Evolutionary conservation across 2,329 filamentous ascomycete species (phyloP).

Genomic region (Beauveria asiatica): DNA sequence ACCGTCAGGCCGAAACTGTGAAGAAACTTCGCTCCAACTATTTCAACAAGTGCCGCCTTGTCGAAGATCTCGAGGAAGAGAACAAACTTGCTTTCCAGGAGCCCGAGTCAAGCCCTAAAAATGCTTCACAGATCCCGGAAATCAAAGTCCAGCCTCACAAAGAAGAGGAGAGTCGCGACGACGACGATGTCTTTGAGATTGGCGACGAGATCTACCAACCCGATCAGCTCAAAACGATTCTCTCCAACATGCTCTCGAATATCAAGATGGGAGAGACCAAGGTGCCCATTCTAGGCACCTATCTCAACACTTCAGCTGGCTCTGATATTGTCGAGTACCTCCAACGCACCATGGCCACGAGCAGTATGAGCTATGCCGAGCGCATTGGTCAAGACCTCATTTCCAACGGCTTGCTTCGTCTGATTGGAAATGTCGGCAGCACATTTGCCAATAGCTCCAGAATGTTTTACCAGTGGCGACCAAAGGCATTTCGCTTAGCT

Average conservation of each 20-base stretch:
- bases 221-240: slow-evolving; percentile 84
- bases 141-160: slow-evolving; percentile 76
- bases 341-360: slow-evolving; percentile 76
- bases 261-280: slow-evolving; percentile 87
- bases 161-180: slow-evolving; percentile 55
- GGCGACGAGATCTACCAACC: slow-evolving; percentile 80
- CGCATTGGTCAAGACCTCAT: slow-evolving; percentile 91
- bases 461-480: slow-evolving; percentile 95
- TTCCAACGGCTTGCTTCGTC: slow-evolving; percentile 71
- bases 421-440: slow-evolving; percentile 90
- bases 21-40: slow-evolving; percentile 93
- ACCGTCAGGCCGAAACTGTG: slow-evolving; percentile 80
- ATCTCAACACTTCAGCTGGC: slow-evolving; percentile 84
- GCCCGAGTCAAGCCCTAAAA: slow-evolving; percentile 61
- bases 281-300: slow-evolving; percentile 89
- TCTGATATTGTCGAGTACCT: slow-evolving; percentile 94
- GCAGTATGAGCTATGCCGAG: slow-evolving; percentile 84
- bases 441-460: slow-evolving; percentile 96
- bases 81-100: slow-evolving; percentile 97
- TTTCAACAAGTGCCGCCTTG: slow-evolving; percentile 95
- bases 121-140: slow-evolving; percentile 57
- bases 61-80: slow-evolving; percentile 96
- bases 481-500: slow-evolving; percentile 80
- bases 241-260: slow-evolving; percentile 75
- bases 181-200: slow-evolving; percentile 80